Percentiles rank a stretch among this genome's conserved stretches.
Evolutionary conservation across 345 rosid genomes (phyloP).

Genomic region (Boechera stricta): DNA sequence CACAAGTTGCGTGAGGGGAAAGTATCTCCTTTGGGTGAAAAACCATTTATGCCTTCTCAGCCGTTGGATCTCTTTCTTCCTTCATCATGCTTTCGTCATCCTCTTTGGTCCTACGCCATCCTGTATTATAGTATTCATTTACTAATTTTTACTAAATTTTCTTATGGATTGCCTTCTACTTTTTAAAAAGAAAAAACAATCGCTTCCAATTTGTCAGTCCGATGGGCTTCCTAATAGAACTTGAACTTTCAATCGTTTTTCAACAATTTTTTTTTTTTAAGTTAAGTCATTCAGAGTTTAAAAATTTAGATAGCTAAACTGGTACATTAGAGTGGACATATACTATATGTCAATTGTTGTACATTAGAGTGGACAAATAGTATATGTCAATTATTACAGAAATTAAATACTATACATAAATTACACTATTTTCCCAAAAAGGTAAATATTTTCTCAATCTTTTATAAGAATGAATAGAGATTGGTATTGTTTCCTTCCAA

Average conservation of each 20-base stretch:
- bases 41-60: constrained; percentile 2
- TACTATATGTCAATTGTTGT: background rate
- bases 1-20: constrained; percentile 44
- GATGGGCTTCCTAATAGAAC: too few species aligned
- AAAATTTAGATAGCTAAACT: background rate
- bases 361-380: background rate
- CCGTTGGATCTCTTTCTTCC: constrained; percentile 39
- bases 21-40: constrained; percentile 30
- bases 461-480: background rate
- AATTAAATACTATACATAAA: background rate
- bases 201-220: background rate
- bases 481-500: constrained; percentile 36
- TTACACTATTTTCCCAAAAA: background rate
- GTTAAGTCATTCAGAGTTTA: too few species aligned
- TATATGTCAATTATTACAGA: background rate
- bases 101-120: constrained; percentile 28
- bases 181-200: too few species aligned
- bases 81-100: constrained; percentile 41
- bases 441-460: background rate
- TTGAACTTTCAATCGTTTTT: constrained; percentile 3
- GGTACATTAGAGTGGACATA: background rate
- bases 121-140: background rate
- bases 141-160: background rate
- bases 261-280: background rate
- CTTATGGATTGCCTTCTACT: background rate